Percentiles rank a stretch among this genome's conserved stretches.
Conservation (phyloP, 1,284 basidiomycete species). For the Trichosporon asahii region DNA sequence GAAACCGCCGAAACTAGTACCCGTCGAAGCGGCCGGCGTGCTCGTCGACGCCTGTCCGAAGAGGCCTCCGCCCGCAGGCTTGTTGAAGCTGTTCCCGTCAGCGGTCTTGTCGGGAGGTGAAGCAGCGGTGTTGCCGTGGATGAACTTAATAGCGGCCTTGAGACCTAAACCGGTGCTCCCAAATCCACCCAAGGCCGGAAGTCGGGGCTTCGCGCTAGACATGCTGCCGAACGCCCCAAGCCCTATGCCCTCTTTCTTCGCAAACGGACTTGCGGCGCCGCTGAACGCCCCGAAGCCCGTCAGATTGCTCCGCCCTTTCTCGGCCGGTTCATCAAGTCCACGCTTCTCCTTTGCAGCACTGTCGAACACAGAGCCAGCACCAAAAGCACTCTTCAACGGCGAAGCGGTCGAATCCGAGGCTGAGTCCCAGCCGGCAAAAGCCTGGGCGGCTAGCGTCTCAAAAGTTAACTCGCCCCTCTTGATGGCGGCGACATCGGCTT, state of each 20-base stretch:
- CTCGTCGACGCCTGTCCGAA: neutral
- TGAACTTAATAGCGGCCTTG: no score
- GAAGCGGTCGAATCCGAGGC: neutral
- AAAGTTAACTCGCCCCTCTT: no score
- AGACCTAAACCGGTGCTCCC: no score
- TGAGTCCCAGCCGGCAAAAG: no score
- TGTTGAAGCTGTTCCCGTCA: constrained; percentile 1
- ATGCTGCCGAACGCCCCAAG: neutral
- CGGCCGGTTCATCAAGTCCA: neutral
- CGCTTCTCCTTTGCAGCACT: neutral
- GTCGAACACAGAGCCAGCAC: neutral
- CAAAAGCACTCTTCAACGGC: neutral
- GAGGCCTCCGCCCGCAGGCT: constrained; percentile 4
- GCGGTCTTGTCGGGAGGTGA: neutral
- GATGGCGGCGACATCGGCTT: no score
- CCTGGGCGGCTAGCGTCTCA: no score
- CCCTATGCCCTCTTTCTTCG: neutral
- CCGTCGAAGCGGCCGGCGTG: constrained; percentile 17
- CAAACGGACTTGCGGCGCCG: no score
- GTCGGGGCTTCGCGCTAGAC: neutral
- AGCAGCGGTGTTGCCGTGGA: no score
- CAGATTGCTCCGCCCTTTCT: neutral
- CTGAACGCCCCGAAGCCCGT: no score
- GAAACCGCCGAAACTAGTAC: constrained; percentile 36
- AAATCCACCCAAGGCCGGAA: neutral